phyloP scores from a whole-genome alignment of 495 filamentous ascomycete genomes.

The Daldinia loculata region DNA sequence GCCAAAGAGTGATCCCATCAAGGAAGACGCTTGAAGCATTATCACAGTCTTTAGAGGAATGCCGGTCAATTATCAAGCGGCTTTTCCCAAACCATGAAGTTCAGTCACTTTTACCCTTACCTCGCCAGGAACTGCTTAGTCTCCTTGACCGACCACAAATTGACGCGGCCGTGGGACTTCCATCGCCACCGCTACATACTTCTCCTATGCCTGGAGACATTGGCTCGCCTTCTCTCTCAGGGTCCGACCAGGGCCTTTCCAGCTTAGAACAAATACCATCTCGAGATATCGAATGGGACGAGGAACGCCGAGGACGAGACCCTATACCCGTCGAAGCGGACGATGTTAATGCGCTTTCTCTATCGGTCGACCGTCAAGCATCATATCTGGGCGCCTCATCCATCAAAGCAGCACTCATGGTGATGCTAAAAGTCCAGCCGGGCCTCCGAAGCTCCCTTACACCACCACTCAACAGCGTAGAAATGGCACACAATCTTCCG shows the following conservation, averaged over 20 bases:
- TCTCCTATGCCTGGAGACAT: constrained; percentile 55
- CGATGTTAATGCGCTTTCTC: constrained; percentile 82
- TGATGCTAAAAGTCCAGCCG: constrained; percentile 80
- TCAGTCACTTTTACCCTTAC: constrained; percentile 59
- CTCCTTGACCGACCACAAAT: constrained; percentile 57
- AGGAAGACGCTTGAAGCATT: constrained; percentile 66
- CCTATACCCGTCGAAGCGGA: constrained; percentile 75
- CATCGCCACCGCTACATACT: constrained; percentile 54
- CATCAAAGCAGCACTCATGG: constrained; percentile 80
- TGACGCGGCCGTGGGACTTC: constrained; percentile 53
- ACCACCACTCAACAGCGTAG: constrained; percentile 57
- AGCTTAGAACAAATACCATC: constrained; percentile 63
- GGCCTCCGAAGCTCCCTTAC: constrained; percentile 66
- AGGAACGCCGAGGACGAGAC: constrained; percentile 63
- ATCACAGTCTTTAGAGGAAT: constrained; percentile 66
- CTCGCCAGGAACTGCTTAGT: constrained; percentile 60
- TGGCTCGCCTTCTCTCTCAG: constrained; percentile 54
- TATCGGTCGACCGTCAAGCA: constrained; percentile 73
- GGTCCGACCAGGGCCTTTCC: constrained; percentile 55
- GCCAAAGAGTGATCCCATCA: constrained; percentile 65
- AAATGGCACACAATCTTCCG: constrained; percentile 58
- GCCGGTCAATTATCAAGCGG: constrained; percentile 63
- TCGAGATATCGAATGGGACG: constrained; percentile 65
- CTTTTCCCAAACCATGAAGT: constrained; percentile 63
- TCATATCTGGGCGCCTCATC: constrained; percentile 86